Conservation (phyloP, 306 rosid species). For the Cicer judaicum region DNA sequence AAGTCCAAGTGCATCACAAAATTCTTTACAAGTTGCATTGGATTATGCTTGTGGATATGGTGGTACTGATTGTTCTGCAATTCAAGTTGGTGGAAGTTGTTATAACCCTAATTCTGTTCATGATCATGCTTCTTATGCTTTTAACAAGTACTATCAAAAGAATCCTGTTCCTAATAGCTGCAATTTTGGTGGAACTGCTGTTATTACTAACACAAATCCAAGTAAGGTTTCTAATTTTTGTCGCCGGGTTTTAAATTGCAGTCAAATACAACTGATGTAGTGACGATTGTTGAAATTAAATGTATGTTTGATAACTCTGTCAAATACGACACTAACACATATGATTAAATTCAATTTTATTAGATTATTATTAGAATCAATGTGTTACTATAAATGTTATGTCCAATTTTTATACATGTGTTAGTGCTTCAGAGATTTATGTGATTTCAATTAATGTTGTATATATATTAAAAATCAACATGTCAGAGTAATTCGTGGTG, state of each 20-base stretch:
- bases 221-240: constrained; percentile 52
- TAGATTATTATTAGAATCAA: too few species aligned
- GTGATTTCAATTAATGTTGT: too few species aligned
- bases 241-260: neutral
- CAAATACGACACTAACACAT: too few species aligned
- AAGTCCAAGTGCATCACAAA: constrained; percentile 63
- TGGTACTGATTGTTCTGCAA: constrained; percentile 68
- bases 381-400: too few species aligned
- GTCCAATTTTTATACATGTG: too few species aligned
- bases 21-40: constrained; percentile 69
- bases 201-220: constrained; percentile 74
- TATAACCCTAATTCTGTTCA: constrained; percentile 56
- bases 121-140: constrained; percentile 79
- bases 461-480: too few species aligned
- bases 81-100: constrained; percentile 72
- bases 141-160: constrained; percentile 71
- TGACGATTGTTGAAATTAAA: too few species aligned
- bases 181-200: constrained; percentile 78
- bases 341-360: too few species aligned
- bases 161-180: constrained; percentile 83
- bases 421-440: too few species aligned
- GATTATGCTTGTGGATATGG: constrained; percentile 87
- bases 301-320: too few species aligned
- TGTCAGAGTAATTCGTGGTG: too few species aligned
- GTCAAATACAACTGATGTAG: too few species aligned